phyloP scores from a whole-genome alignment of 192 early-diverging fungal genomes.

The Mortierella hygrophila region DNA sequence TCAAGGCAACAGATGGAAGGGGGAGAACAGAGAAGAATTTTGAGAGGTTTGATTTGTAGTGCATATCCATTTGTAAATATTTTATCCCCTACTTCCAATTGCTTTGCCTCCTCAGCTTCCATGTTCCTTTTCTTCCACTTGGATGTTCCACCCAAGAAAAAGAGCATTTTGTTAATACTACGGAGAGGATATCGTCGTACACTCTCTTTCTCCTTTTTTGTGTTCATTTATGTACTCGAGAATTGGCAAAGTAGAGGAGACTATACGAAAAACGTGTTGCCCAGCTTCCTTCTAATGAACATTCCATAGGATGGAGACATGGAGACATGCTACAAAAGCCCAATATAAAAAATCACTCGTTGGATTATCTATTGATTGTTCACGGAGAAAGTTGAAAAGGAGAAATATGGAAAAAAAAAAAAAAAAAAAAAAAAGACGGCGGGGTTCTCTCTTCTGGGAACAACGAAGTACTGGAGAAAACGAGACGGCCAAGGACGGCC shows the following conservation, averaged over 20 bases:
- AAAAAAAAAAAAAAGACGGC: no score
- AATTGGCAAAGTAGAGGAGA: no score
- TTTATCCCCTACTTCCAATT: not conserved
- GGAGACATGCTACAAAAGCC: not conserved
- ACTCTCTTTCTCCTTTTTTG: no score
- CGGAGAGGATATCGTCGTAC: not conserved
- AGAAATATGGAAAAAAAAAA: no score
- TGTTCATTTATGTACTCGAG: not conserved
- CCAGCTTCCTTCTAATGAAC: not conserved
- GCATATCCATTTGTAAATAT: not conserved
- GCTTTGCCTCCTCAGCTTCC: not conserved
- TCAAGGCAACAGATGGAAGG: no score
- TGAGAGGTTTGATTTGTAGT: no score
- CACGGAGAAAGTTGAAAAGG: no score
- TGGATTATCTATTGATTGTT: not conserved
- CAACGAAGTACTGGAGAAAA: no score
- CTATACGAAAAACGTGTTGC: not conserved
- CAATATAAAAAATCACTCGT: not conserved
- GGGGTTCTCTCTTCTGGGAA: no score
- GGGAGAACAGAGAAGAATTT: no score
- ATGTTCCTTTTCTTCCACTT: not conserved
- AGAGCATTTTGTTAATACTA: not conserved
- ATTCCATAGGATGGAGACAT: not conserved
- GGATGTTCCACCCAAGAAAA: not conserved
- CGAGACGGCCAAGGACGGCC: no score